Conservation (phyloP, 2,329 filamentous ascomycete species). For the Fusarium abutilonis region DNA sequence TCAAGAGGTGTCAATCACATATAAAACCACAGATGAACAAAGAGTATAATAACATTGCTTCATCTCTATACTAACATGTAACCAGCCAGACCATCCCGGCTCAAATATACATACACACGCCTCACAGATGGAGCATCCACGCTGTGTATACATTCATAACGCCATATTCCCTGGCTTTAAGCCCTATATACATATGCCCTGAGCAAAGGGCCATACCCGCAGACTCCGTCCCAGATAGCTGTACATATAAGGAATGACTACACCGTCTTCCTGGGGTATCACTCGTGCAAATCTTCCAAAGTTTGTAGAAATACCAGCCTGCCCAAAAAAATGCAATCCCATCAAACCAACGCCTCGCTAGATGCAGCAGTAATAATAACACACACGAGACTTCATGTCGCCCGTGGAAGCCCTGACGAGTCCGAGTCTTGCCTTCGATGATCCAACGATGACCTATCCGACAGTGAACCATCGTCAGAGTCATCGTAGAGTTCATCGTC, state of each 20-base stretch:
- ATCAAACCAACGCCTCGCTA: conserved; percentile 43
- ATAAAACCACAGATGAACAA: background rate
- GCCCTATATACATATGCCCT: background rate
- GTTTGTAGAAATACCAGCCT: conserved; percentile 15
- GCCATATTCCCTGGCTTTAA: conserved; percentile 4
- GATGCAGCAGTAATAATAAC: conserved; percentile 43
- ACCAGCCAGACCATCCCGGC: background rate
- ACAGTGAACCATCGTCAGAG: conserved; percentile 46
- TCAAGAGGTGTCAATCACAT: no score
- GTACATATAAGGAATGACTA: conserved; percentile 10
- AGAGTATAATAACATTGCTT: background rate
- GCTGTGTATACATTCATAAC: conserved; percentile 5
- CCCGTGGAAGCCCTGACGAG: conserved; percentile 36
- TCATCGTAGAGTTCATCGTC: conserved; percentile 48
- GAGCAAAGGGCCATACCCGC: background rate
- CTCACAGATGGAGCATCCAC: background rate
- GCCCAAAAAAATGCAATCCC: background rate
- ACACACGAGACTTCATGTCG: conserved; percentile 23
- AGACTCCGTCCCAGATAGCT: conserved; percentile 1
- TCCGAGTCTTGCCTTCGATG: conserved; percentile 43
- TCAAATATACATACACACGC: background rate
- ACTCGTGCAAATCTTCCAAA: conserved; percentile 24
- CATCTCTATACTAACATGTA: background rate
- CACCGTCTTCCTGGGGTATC: conserved; percentile 29
- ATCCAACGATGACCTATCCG: conserved; percentile 45